Conservation (phyloP, 2,329 filamentous ascomycete genomes). For the Arthrobotrys sphaeroides region DNA sequence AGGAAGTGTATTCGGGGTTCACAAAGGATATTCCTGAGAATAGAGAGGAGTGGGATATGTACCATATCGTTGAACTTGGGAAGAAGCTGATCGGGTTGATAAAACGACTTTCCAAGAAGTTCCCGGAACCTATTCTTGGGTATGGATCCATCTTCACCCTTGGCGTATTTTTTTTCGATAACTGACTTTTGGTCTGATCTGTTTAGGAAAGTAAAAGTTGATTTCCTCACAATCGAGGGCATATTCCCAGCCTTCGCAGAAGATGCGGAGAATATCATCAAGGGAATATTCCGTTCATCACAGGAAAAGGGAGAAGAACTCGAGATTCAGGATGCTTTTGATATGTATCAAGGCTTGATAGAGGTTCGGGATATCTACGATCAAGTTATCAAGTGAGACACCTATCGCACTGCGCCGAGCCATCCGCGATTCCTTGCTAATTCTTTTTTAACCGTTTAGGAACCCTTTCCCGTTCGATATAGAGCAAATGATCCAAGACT, state of each 20-base stretch:
- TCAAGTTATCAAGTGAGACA: conserved; percentile 64
- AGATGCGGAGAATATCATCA: conserved; percentile 85
- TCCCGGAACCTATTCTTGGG: conserved; percentile 65
- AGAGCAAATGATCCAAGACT: conserved; percentile 84
- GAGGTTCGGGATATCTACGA: conserved; percentile 83
- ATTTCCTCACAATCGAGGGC: conserved; percentile 71
- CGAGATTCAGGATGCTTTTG: conserved; percentile 89
- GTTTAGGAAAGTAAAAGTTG: conserved; percentile 62
- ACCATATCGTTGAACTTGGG: conserved; percentile 86
- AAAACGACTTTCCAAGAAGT: conserved; percentile 90
- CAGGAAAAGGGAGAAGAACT: conserved; percentile 77
- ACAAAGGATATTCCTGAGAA: conserved; percentile 82
- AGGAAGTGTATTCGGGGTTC: conserved; percentile 79
- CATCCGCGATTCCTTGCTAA: neutral
- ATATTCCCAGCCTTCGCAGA: conserved; percentile 90
- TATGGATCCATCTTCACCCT: conserved; percentile 27
- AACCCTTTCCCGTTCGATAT: conserved; percentile 85
- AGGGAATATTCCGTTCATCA: conserved; percentile 78
- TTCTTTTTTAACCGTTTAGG: conserved; percentile 6
- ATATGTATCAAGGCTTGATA: conserved; percentile 87
- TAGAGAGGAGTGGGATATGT: conserved; percentile 87
- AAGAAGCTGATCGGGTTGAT: conserved; percentile 85
- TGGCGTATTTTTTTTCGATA: neutral
- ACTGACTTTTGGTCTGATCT: conserved; percentile 63
- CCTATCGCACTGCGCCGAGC: neutral